phyloP scores from a whole-genome alignment of 148 eudicot genomes.

The Rhododendron ferrugineum region DNA sequence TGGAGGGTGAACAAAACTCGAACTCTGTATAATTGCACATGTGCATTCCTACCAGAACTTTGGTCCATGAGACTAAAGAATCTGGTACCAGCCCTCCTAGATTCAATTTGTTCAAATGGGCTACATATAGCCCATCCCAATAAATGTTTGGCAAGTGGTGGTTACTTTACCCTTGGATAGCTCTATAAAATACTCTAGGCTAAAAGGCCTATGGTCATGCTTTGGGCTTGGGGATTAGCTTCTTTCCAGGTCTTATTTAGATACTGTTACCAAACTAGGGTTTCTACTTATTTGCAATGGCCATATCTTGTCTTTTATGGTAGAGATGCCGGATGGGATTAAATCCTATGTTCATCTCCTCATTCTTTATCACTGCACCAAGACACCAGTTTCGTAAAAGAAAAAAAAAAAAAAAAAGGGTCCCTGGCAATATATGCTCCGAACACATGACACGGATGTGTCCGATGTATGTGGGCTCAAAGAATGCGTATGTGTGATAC shows the following conservation, averaged over 20 bases:
- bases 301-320: background rate
- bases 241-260: background rate
- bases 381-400: too few relatives aligned
- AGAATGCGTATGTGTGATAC: background rate
- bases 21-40: too few relatives aligned
- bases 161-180: too few relatives aligned
- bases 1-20: too few relatives aligned
- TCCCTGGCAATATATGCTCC: background rate
- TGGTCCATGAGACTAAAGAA: background rate
- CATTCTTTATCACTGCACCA: background rate
- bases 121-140: background rate
- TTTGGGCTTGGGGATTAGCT: too few relatives aligned
- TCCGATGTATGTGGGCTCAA: background rate
- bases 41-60: too few relatives aligned
- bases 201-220: too few relatives aligned
- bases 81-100: background rate
- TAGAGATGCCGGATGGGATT: background rate
- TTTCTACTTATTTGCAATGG: background rate
- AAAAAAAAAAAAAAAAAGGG: background rate
- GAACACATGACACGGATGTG: background rate
- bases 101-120: background rate
- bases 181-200: too few relatives aligned
- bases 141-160: background rate
- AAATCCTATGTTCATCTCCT: background rate
- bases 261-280: background rate